Evolutionary conservation across 441 rosid genomes (phyloP).

Genomic region (Bruguiera hainesii): DNA sequence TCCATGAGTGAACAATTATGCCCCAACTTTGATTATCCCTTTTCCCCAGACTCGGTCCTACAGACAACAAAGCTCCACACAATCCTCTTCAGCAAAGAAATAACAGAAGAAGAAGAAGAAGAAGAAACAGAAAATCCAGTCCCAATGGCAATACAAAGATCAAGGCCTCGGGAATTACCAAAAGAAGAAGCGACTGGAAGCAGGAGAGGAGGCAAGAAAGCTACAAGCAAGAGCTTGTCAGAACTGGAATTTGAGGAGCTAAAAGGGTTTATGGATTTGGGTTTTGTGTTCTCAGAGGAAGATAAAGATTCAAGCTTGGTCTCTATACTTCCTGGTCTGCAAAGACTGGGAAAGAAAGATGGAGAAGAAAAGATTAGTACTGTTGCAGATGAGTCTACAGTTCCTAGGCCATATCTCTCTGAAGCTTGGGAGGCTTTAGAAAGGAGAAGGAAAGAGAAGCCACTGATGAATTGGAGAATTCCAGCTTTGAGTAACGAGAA

Average conservation of each 20-base stretch:
- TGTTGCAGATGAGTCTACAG: constrained; percentile 16
- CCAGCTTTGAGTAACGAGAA: constrained; percentile 47
- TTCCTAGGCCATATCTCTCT: constrained; percentile 68
- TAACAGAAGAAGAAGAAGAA: constrained; percentile 25
- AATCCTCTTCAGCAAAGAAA: constrained; percentile 43
- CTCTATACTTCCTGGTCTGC: constrained; percentile 68
- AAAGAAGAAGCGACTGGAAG: constrained; percentile 4
- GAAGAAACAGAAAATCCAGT: not conserved
- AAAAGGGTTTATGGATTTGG: constrained; percentile 86
- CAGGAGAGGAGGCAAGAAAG: constrained; percentile 26
- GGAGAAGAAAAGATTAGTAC: constrained; percentile 21
- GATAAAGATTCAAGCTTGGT: constrained; percentile 66
- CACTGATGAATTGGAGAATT: constrained; percentile 57
- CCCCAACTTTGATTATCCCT: constrained; percentile 20
- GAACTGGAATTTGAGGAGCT: constrained; percentile 67
- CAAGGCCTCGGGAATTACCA: not conserved
- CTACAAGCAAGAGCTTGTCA: constrained; percentile 46
- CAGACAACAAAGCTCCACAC: constrained; percentile 32
- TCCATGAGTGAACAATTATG: constrained; percentile 51
- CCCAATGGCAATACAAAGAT: constrained; percentile 5
- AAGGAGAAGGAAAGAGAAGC: constrained; percentile 29
- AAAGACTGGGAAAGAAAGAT: constrained; percentile 41
- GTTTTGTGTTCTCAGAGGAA: constrained; percentile 74
- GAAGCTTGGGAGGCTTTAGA: constrained; percentile 69
- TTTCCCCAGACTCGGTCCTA: constrained; percentile 51